phyloP scores from a whole-genome alignment of 2,329 filamentous ascomycete genomes.

The Colletotrichum sp. region DNA sequence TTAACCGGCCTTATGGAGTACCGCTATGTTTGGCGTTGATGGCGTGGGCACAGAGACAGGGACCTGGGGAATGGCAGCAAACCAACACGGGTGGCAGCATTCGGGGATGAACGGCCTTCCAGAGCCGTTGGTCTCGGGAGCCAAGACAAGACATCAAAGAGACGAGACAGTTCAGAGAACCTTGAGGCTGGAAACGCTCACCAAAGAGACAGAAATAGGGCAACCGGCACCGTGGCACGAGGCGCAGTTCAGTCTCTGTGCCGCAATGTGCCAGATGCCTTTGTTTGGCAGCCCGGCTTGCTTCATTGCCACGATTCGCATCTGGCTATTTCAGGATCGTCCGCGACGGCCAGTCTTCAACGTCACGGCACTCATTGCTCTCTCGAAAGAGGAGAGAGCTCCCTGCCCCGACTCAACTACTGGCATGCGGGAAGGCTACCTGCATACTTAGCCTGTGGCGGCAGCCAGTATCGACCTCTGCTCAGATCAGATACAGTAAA shows the following conservation, averaged over 20 bases:
- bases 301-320: neutral
- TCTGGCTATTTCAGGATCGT: neutral
- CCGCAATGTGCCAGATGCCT: neutral
- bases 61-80: neutral
- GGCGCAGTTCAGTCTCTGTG: neutral
- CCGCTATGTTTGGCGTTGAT: neutral
- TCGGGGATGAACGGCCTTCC: neutral
- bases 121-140: neutral
- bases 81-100: slow-evolving; percentile 3
- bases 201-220: neutral
- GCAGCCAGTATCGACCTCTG: neutral
- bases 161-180: neutral
- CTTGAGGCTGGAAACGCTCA: neutral
- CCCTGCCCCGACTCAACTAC: neutral
- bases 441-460: neutral
- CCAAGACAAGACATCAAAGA: neutral
- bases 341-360: neutral
- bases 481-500: slow-evolving; percentile 15
- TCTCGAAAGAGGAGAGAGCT: neutral
- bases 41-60: neutral
- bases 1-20: neutral
- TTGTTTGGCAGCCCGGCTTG: neutral
- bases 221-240: neutral
- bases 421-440: slow-evolving; percentile 1
- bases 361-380: neutral